Base-by-base conservation (phyloP, 1,284 basidiomycete genomes). In the Melanopsichium pennsylvanicum region DNA sequence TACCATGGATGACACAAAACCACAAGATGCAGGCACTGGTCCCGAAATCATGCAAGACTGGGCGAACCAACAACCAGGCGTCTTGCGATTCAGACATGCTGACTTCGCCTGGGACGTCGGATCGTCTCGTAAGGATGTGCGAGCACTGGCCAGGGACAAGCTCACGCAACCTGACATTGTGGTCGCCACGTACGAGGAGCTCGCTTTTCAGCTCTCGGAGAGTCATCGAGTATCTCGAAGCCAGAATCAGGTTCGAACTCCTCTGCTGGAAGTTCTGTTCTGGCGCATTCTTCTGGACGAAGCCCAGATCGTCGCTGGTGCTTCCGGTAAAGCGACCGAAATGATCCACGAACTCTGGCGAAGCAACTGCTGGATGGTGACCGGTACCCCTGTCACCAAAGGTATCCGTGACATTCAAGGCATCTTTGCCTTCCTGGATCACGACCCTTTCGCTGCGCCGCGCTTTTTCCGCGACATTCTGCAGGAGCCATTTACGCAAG, bases 291-390 rank as follows among this genome's bases (percentile, higher is more conserved):
- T 72, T 6, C 43, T 72, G 29, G 72, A 74, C 39, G 72, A 74
- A 36, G 69, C 72, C 12, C 72, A 74, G 43, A 52, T 74, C 18
- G 63, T 71, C 12, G 63, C 69, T 9, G 55, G 48, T 13, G 49
- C 54, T 16, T 62, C 69, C 6, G 38, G 50, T 46, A 56, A 67
- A 25, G 64, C 72, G 3, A 66, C 60, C 26, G 50, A 59, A 34
- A 72, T 72, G 70, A 47, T 69, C 18, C 60, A 66, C 36, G 64
- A 62, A 31, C 61, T 74, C 0, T 74, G 72, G 72, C 47, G 72
- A 5, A 60, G 60, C 44, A 72, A 64, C 23, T 62, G 70, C 56
- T 74, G 72, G 72, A 55, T 74, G 56, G 62, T 64, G 35, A 72
- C 70, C 2, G 67, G 66, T 13, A 74, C 72, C 0, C 72, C 72